Conservation (phyloP, 768 basidiomycete genomes). For the Lyophyllum atratum region DNA sequence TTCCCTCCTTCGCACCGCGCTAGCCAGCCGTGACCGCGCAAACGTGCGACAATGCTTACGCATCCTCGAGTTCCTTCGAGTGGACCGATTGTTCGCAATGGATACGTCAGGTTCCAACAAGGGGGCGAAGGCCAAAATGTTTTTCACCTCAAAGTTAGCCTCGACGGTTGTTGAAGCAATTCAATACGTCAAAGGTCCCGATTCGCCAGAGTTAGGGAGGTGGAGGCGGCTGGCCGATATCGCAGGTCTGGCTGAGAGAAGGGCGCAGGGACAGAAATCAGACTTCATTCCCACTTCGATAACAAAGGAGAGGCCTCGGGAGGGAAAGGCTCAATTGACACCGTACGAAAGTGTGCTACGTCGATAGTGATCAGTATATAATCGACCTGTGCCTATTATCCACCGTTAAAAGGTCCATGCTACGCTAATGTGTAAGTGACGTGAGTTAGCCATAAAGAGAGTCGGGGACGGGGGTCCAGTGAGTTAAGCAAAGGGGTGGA, state of each 20-base stretch:
- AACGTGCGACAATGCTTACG: slow-evolving; percentile 63
- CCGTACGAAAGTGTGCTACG: slow-evolving; percentile 10
- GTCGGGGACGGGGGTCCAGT: background rate
- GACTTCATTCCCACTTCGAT: slow-evolving; percentile 18
- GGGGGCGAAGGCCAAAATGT: slow-evolving; percentile 36
- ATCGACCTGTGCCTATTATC: background rate
- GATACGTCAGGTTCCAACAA: slow-evolving; percentile 17
- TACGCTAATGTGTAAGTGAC: background rate
- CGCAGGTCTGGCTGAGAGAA: slow-evolving; percentile 15
- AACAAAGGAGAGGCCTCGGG: slow-evolving; percentile 3
- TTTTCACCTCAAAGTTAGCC: slow-evolving; percentile 52
- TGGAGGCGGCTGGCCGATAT: slow-evolving; percentile 29
- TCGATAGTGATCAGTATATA: slow-evolving; percentile 7
- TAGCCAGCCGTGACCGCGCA: slow-evolving; percentile 48
- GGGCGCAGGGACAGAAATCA: background rate
- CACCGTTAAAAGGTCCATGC: slow-evolving; percentile 4
- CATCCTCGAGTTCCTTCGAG: slow-evolving; percentile 51
- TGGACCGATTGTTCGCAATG: slow-evolving; percentile 30
- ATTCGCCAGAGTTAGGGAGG: slow-evolving; percentile 20
- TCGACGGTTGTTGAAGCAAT: slow-evolving; percentile 43
- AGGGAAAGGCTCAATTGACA: slow-evolving; percentile 7
- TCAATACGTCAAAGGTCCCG: slow-evolving; percentile 28
- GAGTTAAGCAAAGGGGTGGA: background rate
- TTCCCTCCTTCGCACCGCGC: slow-evolving; percentile 58
- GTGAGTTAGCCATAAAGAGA: slow-evolving; percentile 13